Percentiles rank a stretch among this genome's conserved stretches.
Conservation (phyloP, 768 basidiomycete species). For the Exsudoporus frostii region DNA sequence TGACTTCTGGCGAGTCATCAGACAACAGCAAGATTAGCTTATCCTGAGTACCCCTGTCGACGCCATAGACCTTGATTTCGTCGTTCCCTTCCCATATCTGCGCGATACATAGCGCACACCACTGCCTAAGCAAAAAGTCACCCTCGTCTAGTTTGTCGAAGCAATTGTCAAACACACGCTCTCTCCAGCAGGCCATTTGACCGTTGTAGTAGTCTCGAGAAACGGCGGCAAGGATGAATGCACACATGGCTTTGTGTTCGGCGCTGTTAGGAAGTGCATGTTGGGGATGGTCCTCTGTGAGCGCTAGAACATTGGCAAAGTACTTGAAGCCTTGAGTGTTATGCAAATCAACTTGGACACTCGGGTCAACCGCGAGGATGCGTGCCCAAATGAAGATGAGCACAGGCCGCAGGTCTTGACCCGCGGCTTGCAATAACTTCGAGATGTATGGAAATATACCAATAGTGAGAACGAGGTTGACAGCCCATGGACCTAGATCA, state of each 20-base stretch:
- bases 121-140: slow-evolving; percentile 91
- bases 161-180: slow-evolving; percentile 83
- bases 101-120: slow-evolving; percentile 90
- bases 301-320: slow-evolving; percentile 73
- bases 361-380: slow-evolving; percentile 93
- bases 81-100: slow-evolving; percentile 95
- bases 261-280: slow-evolving; percentile 82
- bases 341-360: slow-evolving; percentile 87
- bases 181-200: slow-evolving; percentile 80
- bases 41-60: slow-evolving; percentile 77
- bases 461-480: slow-evolving; percentile 91
- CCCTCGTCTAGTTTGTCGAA: slow-evolving; percentile 80
- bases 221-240: slow-evolving; percentile 89
- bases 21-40: slow-evolving; percentile 73
- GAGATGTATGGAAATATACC: slow-evolving; percentile 99
- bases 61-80: slow-evolving; percentile 82
- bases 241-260: slow-evolving; percentile 98
- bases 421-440: slow-evolving; percentile 91
- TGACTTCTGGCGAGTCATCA: slow-evolving; percentile 90
- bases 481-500: slow-evolving; percentile 98
- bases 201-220: slow-evolving; percentile 87
- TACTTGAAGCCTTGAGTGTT: slow-evolving; percentile 81
- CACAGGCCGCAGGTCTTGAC: slow-evolving; percentile 93
- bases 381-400: slow-evolving; percentile 99
- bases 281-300: slow-evolving; percentile 55